Base-by-base conservation (phyloP, 345 rosid genomes). In the Euphorbia pulcherrima region DNA sequence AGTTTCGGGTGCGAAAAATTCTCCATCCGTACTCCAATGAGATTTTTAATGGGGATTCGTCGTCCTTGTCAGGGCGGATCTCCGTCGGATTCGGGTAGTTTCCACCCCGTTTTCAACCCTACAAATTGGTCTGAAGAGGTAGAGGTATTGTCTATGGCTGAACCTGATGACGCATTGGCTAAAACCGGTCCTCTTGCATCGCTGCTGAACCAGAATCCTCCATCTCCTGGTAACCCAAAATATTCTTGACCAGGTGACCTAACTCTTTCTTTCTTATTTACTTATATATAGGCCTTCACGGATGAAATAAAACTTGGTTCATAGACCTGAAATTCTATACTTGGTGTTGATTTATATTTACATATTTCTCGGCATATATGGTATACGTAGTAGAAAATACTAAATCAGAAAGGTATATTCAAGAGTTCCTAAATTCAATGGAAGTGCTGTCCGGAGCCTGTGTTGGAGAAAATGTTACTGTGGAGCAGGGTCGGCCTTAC, bases 171-270 rank as follows among this genome's bases (percentile, higher is more conserved):
- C 65, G 83, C 81, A 60, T 62, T 55, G 44, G 75, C 71, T 50
- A 78, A 77, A 77, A 91, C 92, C 62, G 92, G 96, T 60, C n/a
- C 78, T 44, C 74, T 75, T 39, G 87, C 68, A 28, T 74, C 88
- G 0, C 68, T 88, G 41, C 68, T 94, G 76, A 65, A 71, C 13
- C 85, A 83, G 74, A 94, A 77, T 75, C 91, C 89, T 78, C 95
- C 99, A 1, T 79, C 91, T 37, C 97, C 99, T 44, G 97, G 96
- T 20, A 78, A 71, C 51, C 97, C 96, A 33, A 89, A 63, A 79
- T 94, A 77, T 91, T 87, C 78, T 26, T 89, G 60, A 44, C 76
- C 56, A 74, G 84, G 82, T 88, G 53, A 73, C 46, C 47, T 1
- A n/a, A 47, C 24, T 41, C 33, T 33, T 53, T 30, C 51, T 2